Conservation (phyloP, 31 red algal genomes). For the Porphyra umbilicalis region DNA sequence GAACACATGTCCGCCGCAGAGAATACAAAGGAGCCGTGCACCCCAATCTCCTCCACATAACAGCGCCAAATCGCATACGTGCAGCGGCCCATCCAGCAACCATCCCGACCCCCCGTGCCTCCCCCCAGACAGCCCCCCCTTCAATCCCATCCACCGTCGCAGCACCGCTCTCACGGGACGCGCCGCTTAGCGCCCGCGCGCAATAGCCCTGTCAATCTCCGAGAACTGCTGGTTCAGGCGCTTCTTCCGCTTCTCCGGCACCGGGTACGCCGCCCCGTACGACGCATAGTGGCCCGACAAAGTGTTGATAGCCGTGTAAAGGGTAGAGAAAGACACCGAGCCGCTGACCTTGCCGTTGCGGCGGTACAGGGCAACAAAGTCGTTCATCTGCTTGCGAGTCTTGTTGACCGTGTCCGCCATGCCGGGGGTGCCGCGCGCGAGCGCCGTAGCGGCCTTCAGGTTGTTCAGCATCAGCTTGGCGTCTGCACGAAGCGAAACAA, state of each 20-base stretch:
- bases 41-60: no score
- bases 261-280: constrained; percentile 79
- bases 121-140: no score
- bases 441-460: constrained; percentile 47
- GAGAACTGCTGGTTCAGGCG: constrained; percentile 70
- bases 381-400: constrained; percentile 88
- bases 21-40: no score
- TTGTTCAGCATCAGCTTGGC: constrained; percentile 32
- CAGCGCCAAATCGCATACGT: no score
- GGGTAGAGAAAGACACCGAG: constrained; percentile 56
- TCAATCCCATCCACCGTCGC: no score
- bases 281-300: constrained; percentile 84
- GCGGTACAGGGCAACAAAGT: constrained; percentile 93
- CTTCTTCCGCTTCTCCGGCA: constrained; percentile 94
- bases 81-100: no score
- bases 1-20: no score
- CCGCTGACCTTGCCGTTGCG: constrained; percentile 80
- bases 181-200: constrained; percentile 70
- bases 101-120: no score
- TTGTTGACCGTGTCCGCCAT: constrained; percentile 67
- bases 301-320: constrained; percentile 97
- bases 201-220: constrained; percentile 80
- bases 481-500: not conserved
- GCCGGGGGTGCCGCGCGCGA: constrained; percentile 67
- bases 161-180: no score